Evolutionary conservation across 495 filamentous ascomycete genomes (phyloP), one percentile per base, ranked within the genome.

Genomic region (Hapsidospora chrysogenum): DNA sequence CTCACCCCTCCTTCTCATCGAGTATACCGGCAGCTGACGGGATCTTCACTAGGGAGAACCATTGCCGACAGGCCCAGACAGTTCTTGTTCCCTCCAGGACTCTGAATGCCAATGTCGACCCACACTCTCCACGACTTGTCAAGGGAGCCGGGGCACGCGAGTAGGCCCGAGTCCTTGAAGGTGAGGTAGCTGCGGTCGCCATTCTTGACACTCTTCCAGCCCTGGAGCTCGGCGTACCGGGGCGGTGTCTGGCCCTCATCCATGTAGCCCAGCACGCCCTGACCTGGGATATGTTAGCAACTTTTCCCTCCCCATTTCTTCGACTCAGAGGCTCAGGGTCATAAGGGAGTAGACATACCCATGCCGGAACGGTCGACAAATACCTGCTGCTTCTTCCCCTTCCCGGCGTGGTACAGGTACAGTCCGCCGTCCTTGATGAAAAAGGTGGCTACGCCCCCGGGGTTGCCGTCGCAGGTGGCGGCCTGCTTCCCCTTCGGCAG

Each of bases 291-390:
- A n/a, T n/a, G n/a, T n/a, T n/a, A n/a, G n/a, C n/a, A n/a, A n/a
- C n/a, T n/a, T 27, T 27, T 5, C 6, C 6, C 11, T 26, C 6
- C 11, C 23, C 6, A 11, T 26, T 6, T 26, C 6, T 6, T 6
- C 23, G 23, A 6, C 11, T 26, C 6, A 11, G 23, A 11, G 6
- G 23, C 6, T n/a, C n/a, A 26, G 22, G 17, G 5, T 1, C 1
- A 27, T 11, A 8, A 23, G 9, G 22, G 13, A 14, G 11, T 17
- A 15, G 8, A 36, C 33, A 5, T 27, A 36, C 33, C 33, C 64
- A 70, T 70, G 43, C 64, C 65, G 28, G 65, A 70, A 31, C 62
- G 62, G 40, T 72, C 67, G 25, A 60, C 63, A 35, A 48, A 64
- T 37, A 68, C 41, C 47, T 63, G 50, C 48, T 70, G 65, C n/a